These are phyloP conservation scores for Ceratocystiopsis brevicomis DNA, from an alignment of 2,329 filamentous ascomycete genomes.

Conservation along the genomic window DNA sequence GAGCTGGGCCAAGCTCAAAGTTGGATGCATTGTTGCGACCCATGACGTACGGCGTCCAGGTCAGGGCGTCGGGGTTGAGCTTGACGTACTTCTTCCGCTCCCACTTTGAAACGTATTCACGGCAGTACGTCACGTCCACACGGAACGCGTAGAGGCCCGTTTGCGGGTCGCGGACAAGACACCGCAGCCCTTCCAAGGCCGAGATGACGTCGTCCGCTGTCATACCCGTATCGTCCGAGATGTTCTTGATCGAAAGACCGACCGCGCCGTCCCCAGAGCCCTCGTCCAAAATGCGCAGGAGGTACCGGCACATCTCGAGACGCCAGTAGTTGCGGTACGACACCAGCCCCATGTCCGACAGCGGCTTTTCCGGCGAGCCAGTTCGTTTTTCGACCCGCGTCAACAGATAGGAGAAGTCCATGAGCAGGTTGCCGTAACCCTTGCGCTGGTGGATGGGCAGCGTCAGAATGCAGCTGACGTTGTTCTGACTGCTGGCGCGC, in stretches of 20 bases:
- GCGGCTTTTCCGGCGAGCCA: conserved; percentile 87
- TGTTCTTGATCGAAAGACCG: conserved; percentile 42
- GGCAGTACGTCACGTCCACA: conserved; percentile 69
- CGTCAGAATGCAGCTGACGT: conserved; percentile 92
- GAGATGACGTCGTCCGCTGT: conserved; percentile 93
- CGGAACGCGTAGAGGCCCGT: conserved; percentile 81
- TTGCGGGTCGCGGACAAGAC: conserved; percentile 72
- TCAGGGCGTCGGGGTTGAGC: conserved; percentile 59
- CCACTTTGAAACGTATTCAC: conserved; percentile 75
- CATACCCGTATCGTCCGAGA: conserved; percentile 83
- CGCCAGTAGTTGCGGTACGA: conserved; percentile 98
- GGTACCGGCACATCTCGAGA: conserved; percentile 66
- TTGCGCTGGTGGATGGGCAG: conserved; percentile 93
- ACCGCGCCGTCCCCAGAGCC: conserved; percentile 21
- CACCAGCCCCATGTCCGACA: conserved; percentile 94
- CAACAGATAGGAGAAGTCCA: conserved; percentile 94
- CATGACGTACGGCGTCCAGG: conserved; percentile 97
- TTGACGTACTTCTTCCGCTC: conserved; percentile 75
- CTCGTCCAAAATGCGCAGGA: conserved; percentile 37
- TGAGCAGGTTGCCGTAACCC: conserved; percentile 88
- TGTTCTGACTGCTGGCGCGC: conserved; percentile 81
- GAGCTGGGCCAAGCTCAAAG: conserved; percentile 61
- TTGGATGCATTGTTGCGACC: conserved; percentile 65
- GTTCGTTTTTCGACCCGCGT: conserved; percentile 86
- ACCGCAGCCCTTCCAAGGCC: conserved; percentile 73